These are phyloP conservation scores for Protomyces inundatus DNA, from an alignment of 1,139 yeast genomes.

Conservation along the genomic window DNA sequence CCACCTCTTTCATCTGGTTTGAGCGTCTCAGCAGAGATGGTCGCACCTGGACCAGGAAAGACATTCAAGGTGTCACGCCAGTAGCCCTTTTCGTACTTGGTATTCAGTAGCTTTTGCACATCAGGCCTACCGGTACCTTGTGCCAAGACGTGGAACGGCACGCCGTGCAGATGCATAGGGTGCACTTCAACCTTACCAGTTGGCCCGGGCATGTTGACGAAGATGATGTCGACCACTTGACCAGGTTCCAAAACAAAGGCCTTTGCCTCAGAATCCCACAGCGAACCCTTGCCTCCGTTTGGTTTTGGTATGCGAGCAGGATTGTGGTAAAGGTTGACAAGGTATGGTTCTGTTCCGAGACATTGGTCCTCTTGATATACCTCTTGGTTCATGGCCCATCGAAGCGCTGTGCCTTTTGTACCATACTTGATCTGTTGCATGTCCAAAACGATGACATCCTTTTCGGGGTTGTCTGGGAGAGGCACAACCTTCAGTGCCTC, in stretches of 20 bases:
- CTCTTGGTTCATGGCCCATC: conserved; percentile 7
- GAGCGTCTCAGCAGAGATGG: neutral
- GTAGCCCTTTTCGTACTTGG: neutral
- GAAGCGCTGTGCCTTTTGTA: neutral
- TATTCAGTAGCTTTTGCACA: neutral
- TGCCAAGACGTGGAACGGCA: conserved; percentile 6
- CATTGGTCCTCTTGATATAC: conserved; percentile 1
- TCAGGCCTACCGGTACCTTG: conserved; percentile 6
- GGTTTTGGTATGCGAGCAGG: neutral
- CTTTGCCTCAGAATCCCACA: neutral
- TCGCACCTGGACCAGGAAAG: conserved; percentile 12
- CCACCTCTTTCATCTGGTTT: conserved; percentile 1
- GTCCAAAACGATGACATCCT: conserved; percentile 1
- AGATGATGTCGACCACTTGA: conserved; percentile 24
- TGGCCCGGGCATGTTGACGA: neutral
- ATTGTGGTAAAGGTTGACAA: conserved; percentile 6
- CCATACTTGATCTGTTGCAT: neutral
- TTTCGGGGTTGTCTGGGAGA: neutral
- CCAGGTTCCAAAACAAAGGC: conserved; percentile 19
- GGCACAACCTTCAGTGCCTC: conserved; percentile 12
- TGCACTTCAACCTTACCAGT: conserved; percentile 2
- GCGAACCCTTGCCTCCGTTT: neutral
- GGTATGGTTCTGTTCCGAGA: conserved; percentile 4
- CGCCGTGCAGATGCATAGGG: conserved; percentile 20
- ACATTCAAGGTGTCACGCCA: conserved; percentile 19